phyloP scores from a whole-genome alignment of 2,329 filamentous ascomycete genomes.

The Colletotrichum aenigma region DNA sequence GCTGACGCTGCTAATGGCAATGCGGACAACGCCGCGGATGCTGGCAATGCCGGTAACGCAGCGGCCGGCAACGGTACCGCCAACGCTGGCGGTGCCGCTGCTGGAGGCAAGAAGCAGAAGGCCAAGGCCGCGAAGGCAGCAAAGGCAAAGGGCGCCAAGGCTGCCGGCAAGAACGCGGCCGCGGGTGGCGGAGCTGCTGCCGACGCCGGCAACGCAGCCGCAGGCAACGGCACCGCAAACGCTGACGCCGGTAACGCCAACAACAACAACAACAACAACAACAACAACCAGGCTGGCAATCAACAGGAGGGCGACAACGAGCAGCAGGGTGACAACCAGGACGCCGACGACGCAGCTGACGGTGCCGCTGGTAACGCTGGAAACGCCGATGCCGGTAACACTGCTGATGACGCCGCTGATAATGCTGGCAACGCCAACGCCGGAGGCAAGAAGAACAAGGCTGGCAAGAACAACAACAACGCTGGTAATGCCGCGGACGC shows the following conservation, averaged over 20 bases:
- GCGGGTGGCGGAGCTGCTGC: not conserved
- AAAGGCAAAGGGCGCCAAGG: not conserved
- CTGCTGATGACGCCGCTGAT: not conserved
- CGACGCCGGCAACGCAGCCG: not conserved
- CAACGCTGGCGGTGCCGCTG: not conserved
- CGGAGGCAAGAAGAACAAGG: not conserved
- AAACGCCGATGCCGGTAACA: not conserved
- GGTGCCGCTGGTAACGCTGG: not conserved
- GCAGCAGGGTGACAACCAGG: not conserved
- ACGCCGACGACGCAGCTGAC: not conserved
- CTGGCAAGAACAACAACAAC: not conserved
- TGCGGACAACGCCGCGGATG: not conserved
- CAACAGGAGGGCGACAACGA: not conserved
- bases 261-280: not conserved
- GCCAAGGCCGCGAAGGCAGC: not conserved
- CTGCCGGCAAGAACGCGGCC: not conserved
- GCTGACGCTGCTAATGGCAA: not conserved
- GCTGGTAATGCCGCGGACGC: not conserved
- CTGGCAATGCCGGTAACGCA: not conserved
- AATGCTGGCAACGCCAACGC: not conserved
- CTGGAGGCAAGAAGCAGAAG: not conserved
- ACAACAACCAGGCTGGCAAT: not conserved
- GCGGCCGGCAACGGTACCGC: not conserved
- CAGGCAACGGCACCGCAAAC: not conserved
- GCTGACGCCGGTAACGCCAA: not conserved